Evolutionary conservation across 306 rosid genomes (phyloP).

Genomic region (Fagus sylvatica): DNA sequence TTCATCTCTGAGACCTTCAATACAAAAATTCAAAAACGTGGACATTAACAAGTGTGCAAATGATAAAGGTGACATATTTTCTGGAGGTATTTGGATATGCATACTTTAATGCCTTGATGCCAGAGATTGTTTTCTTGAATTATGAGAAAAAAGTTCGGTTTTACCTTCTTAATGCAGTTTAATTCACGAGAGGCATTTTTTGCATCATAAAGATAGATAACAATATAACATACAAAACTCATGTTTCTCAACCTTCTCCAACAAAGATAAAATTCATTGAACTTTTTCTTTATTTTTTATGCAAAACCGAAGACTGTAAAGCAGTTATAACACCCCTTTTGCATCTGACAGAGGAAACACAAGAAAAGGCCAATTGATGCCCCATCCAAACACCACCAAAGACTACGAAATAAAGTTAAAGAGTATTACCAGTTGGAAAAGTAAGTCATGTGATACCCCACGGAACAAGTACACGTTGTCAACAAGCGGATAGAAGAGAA

Average conservation of each 20-base stretch:
- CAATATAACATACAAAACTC: background rate
- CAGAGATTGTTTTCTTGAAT: conserved; percentile 5
- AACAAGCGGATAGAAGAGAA: conserved; percentile 59
- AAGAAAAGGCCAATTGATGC: background rate
- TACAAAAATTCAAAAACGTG: conserved; percentile 12
- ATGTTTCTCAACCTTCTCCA: too few species aligned
- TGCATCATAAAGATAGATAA: background rate
- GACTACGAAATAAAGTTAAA: background rate
- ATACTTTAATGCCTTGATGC: background rate
- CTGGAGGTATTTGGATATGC: conserved; percentile 2
- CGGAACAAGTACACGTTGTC: conserved; percentile 62
- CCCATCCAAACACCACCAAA: background rate
- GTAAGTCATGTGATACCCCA: conserved; percentile 70
- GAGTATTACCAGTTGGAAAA: conserved; percentile 76
- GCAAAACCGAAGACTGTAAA: conserved; percentile 1
- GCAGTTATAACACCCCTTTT: background rate
- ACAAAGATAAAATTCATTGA: too few species aligned
- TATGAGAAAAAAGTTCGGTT: background rate
- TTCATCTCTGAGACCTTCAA: conserved; percentile 83
- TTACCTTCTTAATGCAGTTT: background rate
- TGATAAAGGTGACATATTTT: background rate
- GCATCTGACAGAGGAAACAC: background rate
- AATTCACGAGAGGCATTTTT: background rate
- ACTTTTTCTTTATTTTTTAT: background rate
- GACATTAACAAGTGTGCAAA: conserved; percentile 3